phyloP scores from a whole-genome alignment of 257 asterid genomes.

The Salvia miltiorrhiza region DNA sequence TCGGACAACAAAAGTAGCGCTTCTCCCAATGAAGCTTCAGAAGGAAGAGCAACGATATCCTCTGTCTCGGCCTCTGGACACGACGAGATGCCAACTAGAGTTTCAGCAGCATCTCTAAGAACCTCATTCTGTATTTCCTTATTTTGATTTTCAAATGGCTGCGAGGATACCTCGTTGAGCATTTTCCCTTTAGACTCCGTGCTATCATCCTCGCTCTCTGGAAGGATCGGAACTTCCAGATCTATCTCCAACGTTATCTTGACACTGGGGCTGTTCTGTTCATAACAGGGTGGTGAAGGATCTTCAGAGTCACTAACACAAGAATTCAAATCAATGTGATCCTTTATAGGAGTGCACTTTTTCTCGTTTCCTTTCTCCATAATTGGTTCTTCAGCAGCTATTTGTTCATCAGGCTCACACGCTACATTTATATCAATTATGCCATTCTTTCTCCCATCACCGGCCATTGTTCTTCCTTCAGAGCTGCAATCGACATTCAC shows the following conservation, averaged over 20 bases:
- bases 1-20: constrained; percentile 35
- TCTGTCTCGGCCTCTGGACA: constrained; percentile 1
- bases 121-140: constrained; percentile 29
- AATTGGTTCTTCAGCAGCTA: constrained; percentile 16
- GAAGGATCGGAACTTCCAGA: constrained; percentile 37
- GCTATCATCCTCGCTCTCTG: constrained; percentile 38
- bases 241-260: constrained; percentile 37
- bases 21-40: constrained; percentile 23
- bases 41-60: constrained; percentile 7
- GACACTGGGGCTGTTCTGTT: constrained; percentile 4
- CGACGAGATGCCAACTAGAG: constrained; percentile 36
- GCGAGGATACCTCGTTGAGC: constrained; percentile 11
- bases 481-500: constrained; percentile 21
- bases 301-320: constrained; percentile 38
- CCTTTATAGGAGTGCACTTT: constrained; percentile 6
- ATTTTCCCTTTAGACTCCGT: constrained; percentile 13
- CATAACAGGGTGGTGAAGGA: constrained; percentile 15
- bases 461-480: constrained; percentile 23
- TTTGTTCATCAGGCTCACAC: constrained; percentile 47
- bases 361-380: constrained; percentile 19
- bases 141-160: constrained; percentile 3
- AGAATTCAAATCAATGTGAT: constrained; percentile 35
- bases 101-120: constrained; percentile 40
- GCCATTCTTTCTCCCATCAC: constrained; percentile 35
- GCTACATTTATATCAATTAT: constrained; percentile 72